Evolutionary conservation across 106 monocot genomes (phyloP), one percentile per base, ranked within the genome.

Genomic region (Apostasia ramifera): DNA sequence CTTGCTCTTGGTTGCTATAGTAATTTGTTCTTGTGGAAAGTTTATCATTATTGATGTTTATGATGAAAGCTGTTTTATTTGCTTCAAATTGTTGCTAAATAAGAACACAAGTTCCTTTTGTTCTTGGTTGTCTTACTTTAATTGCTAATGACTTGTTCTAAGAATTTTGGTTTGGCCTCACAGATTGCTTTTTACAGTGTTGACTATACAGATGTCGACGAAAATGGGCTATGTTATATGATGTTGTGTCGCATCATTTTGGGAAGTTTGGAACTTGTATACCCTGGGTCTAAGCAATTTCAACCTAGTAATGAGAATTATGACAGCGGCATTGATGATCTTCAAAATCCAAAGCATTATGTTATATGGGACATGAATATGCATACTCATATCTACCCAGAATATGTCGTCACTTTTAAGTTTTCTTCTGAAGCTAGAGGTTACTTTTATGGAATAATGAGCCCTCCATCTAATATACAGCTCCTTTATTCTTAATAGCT

Each of bases 181-280:
- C 40, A 51, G 8, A 53, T 68, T 72, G 50, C 57, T 74, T 57
- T 74, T 15, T 70, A 63, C 89, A 93, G 93, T 86, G 83, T 77
- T 58, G 74, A 76, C 61, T 82, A 80, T 68, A 83, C 83, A 52
- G 86, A 81, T 83, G 67, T 77, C 8, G 88, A 93, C 46, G 88
- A 93, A 79, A 85, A 84, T 76, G 81, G 86, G 44, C 42, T 88
- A 47, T 53, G 72, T 4, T 71, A 86, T 74, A 79, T 93, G 85
- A 72, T 93, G 66, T 56, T 93, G 55, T 93, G 92, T 70, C 83
- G 83, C 15, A 69, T 88, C 43, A 88, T 88, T 81, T 75, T 93
- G 83, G 92, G 92, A 47, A 93, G 84, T 59, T 61, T 79, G 47
- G 88, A 93, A 70, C 42, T 71, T 62, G 71, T 85, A 75, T 71